These are phyloP conservation scores for Boletus rubescentipes DNA, from an alignment of 768 basidiomycete species.

Conservation along the genomic window DNA sequence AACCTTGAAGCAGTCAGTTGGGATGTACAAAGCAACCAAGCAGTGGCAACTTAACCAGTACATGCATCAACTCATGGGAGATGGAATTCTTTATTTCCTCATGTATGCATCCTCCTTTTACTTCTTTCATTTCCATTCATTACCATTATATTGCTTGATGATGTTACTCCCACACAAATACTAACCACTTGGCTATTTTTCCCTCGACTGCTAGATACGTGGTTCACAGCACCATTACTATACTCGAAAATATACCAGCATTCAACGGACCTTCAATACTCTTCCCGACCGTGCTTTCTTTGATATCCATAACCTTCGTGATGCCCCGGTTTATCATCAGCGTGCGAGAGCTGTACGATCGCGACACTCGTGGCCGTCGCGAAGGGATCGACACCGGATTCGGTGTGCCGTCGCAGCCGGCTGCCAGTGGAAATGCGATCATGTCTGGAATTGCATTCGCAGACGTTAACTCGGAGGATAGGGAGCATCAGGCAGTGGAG, in stretches of 20 bases:
- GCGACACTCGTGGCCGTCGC: not conserved
- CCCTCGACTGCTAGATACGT: not conserved
- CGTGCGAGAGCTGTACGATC: not conserved
- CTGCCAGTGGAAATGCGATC: not conserved
- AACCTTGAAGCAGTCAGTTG: slow-evolving; percentile 1
- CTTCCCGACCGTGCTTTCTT: not conserved
- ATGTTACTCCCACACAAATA: too few species aligned
- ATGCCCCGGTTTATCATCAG: slow-evolving; percentile 1
- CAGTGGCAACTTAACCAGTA: not conserved
- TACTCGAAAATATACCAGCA: not conserved
- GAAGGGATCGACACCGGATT: not conserved
- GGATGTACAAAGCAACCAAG: not conserved
- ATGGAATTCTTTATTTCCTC: slow-evolving; percentile 10
- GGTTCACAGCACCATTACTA: not conserved
- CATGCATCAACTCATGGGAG: not conserved
- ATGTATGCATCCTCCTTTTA: slow-evolving; percentile 23
- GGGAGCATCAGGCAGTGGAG: not conserved
- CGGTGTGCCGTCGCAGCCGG: not conserved
- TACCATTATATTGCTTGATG: not conserved
- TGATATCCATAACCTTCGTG: not conserved
- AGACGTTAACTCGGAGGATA: not conserved
- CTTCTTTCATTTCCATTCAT: not conserved
- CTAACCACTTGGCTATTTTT: not conserved
- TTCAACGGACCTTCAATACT: not conserved
- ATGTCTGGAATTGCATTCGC: not conserved